Evolutionary conservation across 148 eudicot genomes (phyloP).

Genomic region (Polygonum aviculare): DNA sequence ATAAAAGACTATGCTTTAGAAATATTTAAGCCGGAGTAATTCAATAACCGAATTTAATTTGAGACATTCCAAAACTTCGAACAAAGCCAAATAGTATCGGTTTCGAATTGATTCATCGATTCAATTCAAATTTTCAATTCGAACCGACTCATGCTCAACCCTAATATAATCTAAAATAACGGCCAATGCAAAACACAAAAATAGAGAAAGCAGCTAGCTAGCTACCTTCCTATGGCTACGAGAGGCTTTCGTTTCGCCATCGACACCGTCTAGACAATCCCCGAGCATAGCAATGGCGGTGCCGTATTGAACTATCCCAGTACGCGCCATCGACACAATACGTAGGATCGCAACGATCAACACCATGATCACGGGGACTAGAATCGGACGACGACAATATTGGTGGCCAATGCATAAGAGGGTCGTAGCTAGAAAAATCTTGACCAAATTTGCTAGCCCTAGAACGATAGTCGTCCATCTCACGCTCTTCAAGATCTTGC

Average conservation of each 20-base stretch:
- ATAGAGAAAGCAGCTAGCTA: neutral
- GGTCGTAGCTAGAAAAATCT: conserved; percentile 21
- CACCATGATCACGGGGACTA: conserved; percentile 21
- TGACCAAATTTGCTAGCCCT: conserved; percentile 29
- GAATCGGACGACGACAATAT: conserved; percentile 20
- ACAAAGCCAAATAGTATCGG: no score
- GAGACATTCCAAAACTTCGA: no score
- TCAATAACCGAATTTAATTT: no score
- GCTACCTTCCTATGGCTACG: conserved; percentile 34
- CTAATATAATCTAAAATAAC: neutral
- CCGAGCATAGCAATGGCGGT: conserved; percentile 41
- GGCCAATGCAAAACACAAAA: neutral
- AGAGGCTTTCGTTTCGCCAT: conserved; percentile 20
- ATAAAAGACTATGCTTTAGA: no score
- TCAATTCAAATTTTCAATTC: no score
- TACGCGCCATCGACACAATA: conserved; percentile 34
- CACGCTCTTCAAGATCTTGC: conserved; percentile 28
- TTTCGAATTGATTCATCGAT: no score
- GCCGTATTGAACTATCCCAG: conserved; percentile 42
- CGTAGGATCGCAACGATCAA: conserved; percentile 25
- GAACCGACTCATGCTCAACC: no score
- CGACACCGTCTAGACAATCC: conserved; percentile 16
- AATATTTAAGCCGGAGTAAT: no score
- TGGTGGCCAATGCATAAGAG: conserved; percentile 16
- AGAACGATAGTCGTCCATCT: conserved; percentile 34